A percentile compares a stretch with the other conserved stretches of the same genome.
These are phyloP conservation scores for Cryphonectria naterciae DNA, from an alignment of 2,329 filamentous ascomycete genomes.

Conservation along the genomic window DNA sequence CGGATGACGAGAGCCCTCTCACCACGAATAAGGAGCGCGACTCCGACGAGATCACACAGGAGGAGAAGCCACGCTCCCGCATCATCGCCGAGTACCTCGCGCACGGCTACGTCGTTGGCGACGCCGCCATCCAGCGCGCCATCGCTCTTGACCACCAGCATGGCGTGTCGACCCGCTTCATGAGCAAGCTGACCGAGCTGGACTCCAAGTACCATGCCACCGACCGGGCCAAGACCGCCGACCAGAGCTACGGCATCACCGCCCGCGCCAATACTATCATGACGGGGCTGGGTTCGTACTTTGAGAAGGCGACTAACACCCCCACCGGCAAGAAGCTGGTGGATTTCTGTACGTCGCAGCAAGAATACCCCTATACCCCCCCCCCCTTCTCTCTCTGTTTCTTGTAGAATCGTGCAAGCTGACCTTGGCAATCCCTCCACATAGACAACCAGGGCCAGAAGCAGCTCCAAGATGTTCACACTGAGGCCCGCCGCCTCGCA, in stretches of 20 bases:
- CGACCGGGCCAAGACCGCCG: slow-evolving; percentile 82
- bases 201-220: slow-evolving; percentile 86
- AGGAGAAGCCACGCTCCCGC: slow-evolving; percentile 93
- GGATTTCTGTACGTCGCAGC: slow-evolving; percentile 65
- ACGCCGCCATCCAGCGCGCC: slow-evolving; percentile 75
- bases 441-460: slow-evolving; percentile 74
- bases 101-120: slow-evolving; percentile 85
- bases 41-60: slow-evolving; percentile 78
- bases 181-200: slow-evolving; percentile 73
- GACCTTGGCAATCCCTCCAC: not conserved
- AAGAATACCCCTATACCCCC: not conserved
- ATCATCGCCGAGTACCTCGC: slow-evolving; percentile 97
- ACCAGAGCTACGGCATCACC: slow-evolving; percentile 82
- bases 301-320: slow-evolving; percentile 87
- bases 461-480: slow-evolving; percentile 93
- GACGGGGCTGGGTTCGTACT: slow-evolving; percentile 80
- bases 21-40: slow-evolving; percentile 61
- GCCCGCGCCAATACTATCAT: slow-evolving; percentile 69
- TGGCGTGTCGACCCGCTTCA: slow-evolving; percentile 81
- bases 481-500: slow-evolving; percentile 84
- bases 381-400: too few species aligned
- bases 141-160: slow-evolving; percentile 90
- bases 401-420: not conserved
- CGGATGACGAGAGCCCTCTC: slow-evolving; percentile 59
- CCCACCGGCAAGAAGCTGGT: slow-evolving; percentile 88